Evolutionary conservation across 179 eudicot genomes (phyloP).

Genomic region (Patellifolia procumbens): DNA sequence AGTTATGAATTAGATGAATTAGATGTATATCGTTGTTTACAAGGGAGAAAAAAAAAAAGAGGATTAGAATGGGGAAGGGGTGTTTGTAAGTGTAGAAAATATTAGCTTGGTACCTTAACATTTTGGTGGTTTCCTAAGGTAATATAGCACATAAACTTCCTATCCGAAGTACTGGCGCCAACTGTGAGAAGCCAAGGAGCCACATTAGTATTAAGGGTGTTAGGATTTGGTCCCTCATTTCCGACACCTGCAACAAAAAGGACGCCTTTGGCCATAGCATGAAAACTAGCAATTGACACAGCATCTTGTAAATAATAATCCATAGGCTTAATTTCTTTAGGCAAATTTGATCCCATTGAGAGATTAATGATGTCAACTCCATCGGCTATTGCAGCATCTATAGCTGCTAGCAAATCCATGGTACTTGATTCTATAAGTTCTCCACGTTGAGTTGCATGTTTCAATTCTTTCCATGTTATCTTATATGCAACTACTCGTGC

Average conservation of each 20-base stretch:
- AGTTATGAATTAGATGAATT: no score
- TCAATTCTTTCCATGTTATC: conserved; percentile 13
- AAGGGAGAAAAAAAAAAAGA: no score
- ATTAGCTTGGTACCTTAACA: conserved; percentile 14
- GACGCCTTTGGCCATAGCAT: conserved; percentile 14
- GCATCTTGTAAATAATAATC: background rate
- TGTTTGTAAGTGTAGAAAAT: no score
- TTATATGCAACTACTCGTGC: conserved; percentile 22
- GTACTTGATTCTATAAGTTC: background rate
- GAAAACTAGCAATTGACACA: background rate
- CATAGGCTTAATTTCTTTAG: no score
- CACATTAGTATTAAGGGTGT: background rate
- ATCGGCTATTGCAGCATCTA: conserved; percentile 20
- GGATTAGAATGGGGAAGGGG: no score
- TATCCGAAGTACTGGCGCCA: conserved; percentile 21
- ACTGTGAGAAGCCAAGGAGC: conserved; percentile 30
- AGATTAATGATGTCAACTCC: conserved; percentile 16
- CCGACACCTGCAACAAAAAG: conserved; percentile 10
- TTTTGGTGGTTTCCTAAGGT: conserved; percentile 13
- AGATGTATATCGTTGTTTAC: no score
- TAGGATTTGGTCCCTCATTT: conserved; percentile 6
- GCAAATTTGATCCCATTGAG: background rate
- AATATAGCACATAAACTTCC: background rate
- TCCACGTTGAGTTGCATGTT: background rate
- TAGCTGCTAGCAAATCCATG: conserved; percentile 5